Percentiles rank a stretch among this genome's conserved stretches.
phyloP scores from a whole-genome alignment of 148 eudicot genomes.

The Fallopia convolvulus region DNA sequence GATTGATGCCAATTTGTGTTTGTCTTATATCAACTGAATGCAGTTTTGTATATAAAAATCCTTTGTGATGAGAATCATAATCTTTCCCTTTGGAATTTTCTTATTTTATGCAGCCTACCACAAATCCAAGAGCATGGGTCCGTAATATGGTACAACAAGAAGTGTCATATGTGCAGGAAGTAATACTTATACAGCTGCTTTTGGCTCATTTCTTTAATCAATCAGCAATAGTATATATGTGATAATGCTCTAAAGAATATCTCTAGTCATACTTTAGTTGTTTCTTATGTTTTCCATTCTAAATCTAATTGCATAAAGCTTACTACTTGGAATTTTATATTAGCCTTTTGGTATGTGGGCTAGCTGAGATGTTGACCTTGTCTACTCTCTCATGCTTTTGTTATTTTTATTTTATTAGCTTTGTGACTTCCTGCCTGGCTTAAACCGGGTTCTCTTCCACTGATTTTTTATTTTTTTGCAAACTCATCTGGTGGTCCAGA shows the following conservation, averaged over 20 bases:
- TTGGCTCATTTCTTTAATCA: neutral
- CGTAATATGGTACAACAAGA: neutral
- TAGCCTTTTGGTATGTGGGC: neutral
- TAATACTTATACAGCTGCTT: neutral
- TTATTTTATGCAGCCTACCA: slow-evolving; percentile 4
- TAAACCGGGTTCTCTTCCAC: neutral
- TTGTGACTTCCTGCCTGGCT: neutral
- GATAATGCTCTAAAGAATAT: neutral
- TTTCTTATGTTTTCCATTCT: neutral
- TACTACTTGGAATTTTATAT: neutral
- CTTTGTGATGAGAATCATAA: neutral
- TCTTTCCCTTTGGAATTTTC: neutral
- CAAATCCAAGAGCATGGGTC: neutral
- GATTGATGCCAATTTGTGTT: neutral
- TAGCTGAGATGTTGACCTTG: neutral
- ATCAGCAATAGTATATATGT: neutral
- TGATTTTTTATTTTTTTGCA: neutral
- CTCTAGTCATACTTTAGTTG: neutral
- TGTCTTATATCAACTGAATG: neutral
- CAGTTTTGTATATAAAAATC: neutral
- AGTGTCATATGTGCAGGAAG: neutral
- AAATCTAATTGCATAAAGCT: neutral
- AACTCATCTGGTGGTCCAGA: neutral
- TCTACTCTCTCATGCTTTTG: slow-evolving; percentile 3
- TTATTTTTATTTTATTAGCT: neutral